phyloP scores from a whole-genome alignment of 352 stramenopile species.

The Phytophthora syringae region DNA sequence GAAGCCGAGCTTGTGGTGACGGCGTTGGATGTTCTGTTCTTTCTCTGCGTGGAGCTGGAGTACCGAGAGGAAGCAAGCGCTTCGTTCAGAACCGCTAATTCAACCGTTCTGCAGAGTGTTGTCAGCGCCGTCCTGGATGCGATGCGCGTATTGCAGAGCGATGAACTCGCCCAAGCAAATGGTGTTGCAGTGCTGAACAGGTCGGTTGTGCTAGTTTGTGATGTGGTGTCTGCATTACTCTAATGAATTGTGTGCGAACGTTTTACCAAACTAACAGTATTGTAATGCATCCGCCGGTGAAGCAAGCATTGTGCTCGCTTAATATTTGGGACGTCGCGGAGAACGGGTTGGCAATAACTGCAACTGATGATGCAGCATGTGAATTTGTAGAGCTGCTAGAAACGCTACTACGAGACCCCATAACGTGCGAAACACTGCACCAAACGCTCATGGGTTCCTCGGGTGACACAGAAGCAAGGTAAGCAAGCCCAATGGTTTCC shows the following conservation, averaged over 20 bases:
- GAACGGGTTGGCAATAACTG: constrained; percentile 22
- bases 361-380: constrained; percentile 25
- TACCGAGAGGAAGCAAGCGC: constrained; percentile 10
- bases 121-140: constrained; percentile 26
- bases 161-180: constrained; percentile 60
- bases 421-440: constrained; percentile 3
- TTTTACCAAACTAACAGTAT: constrained; percentile 23
- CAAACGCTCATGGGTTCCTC: constrained; percentile 2
- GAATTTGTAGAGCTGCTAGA: constrained; percentile 53
- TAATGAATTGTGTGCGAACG: neutral
- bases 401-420: constrained; percentile 38
- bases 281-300: constrained; percentile 33
- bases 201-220: constrained; percentile 8
- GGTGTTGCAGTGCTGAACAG: constrained; percentile 61
- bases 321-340: constrained; percentile 32
- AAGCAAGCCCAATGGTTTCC: neutral
- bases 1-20: constrained; percentile 51
- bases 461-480: constrained; percentile 7
- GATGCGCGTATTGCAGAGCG: constrained; percentile 37
- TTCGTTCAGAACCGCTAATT: constrained; percentile 7
- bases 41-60: constrained; percentile 59
- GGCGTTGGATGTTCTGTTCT: constrained; percentile 60
- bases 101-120: constrained; percentile 8
- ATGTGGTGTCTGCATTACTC: neutral
- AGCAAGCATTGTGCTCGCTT: constrained; percentile 32